phyloP scores from a whole-genome alignment of 2,329 filamentous ascomycete species.

The Pseudogymnoascus sp. region DNA sequence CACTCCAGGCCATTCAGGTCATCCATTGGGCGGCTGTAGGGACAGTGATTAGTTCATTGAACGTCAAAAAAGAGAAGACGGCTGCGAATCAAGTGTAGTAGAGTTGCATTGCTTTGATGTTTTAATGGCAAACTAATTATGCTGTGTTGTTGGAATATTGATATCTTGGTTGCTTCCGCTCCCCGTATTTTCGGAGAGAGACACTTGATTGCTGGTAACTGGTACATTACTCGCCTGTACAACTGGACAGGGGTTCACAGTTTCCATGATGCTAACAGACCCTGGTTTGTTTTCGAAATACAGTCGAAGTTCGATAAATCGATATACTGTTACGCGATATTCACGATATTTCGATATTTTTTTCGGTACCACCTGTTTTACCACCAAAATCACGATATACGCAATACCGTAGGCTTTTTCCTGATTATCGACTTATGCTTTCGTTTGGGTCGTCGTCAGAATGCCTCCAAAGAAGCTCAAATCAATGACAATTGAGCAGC shows the following conservation, averaged over 20 bases:
- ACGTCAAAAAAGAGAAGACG: not conserved
- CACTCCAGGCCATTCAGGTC: conserved; percentile 55
- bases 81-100: not conserved
- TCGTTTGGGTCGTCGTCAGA: too few relatives aligned
- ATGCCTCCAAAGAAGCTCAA: too few relatives aligned
- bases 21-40: conserved; percentile 40
- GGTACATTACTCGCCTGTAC: too few relatives aligned
- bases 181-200: not conserved
- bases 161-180: conserved; percentile 7
- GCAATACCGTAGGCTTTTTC: too few relatives aligned
- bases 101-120: conserved; percentile 3
- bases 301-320: too few relatives aligned
- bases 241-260: not conserved
- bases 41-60: conserved; percentile 4
- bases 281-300: not conserved
- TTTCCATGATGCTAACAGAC: not conserved
- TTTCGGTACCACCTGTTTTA: too few relatives aligned
- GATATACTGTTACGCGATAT: too few relatives aligned
- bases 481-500: too few relatives aligned
- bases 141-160: conserved; percentile 3
- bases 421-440: too few relatives aligned
- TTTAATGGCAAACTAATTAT: conserved; percentile 6
- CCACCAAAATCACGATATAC: too few relatives aligned
- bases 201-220: not conserved
- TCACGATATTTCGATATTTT: too few relatives aligned